Evolutionary conservation across 106 monocot genomes (phyloP).

Genomic region (Alisma plantagoaquatica): DNA sequence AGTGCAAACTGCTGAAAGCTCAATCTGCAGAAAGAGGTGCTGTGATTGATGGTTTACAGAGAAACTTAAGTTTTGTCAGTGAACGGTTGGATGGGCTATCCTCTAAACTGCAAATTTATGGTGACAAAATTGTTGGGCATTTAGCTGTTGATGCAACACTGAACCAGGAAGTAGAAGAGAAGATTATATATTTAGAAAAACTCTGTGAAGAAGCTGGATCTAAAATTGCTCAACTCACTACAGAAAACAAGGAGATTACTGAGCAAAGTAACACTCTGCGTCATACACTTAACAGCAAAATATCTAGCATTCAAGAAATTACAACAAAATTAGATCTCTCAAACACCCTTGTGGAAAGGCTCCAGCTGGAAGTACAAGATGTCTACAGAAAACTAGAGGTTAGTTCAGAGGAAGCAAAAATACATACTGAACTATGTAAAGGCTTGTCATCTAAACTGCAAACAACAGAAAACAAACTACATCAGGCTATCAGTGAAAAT

Average conservation of each 20-base stretch:
- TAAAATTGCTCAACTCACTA: constrained; percentile 29
- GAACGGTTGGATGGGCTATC: constrained; percentile 30
- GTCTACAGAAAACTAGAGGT: constrained; percentile 37
- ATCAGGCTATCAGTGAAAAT: constrained; percentile 36
- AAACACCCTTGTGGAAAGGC: constrained; percentile 28
- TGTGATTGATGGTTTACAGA: constrained; percentile 36
- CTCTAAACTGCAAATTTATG: constrained; percentile 19
- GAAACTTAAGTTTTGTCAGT: constrained; percentile 16
- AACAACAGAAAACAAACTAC: constrained; percentile 43
- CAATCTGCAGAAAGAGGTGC: constrained; percentile 27
- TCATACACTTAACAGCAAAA: constrained; percentile 18
- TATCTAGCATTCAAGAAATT: constrained; percentile 29
- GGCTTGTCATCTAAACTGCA: constrained; percentile 48
- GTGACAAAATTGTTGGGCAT: constrained; percentile 17
- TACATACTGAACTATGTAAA: constrained; percentile 17
- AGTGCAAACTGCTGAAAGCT: constrained; percentile 26
- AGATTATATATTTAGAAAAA: constrained; percentile 30
- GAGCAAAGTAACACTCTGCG: constrained; percentile 28
- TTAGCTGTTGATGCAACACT: constrained; percentile 15
- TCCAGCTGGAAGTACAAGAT: constrained; percentile 49
- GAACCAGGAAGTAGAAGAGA: constrained; percentile 18
- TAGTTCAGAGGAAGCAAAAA: constrained; percentile 36
- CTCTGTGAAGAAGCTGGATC: constrained; percentile 23
- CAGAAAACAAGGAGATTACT: constrained; percentile 33
- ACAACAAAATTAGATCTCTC: constrained; percentile 43